Evolutionary conservation across 2,329 filamentous ascomycete genomes (phyloP).

Genomic region (Metarhizium rileyi): DNA sequence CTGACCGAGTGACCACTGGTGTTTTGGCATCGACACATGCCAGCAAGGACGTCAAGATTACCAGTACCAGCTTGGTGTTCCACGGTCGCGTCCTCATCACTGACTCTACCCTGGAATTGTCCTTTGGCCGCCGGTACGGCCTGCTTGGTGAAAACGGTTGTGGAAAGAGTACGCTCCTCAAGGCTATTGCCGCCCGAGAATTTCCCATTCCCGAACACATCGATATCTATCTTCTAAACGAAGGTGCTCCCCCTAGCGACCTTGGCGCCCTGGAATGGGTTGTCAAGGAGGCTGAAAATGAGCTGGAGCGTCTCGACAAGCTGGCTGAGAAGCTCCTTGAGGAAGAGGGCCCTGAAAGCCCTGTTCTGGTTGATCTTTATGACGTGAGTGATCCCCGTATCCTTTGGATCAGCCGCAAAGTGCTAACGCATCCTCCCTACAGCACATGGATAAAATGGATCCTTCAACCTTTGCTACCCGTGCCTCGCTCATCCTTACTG

Average conservation of each 20-base stretch:
- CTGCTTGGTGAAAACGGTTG: slow-evolving; percentile 97
- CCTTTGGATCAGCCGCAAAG: neutral
- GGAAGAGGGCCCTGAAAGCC: slow-evolving; percentile 82
- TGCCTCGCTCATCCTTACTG: slow-evolving; percentile 91
- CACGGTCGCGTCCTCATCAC: slow-evolving; percentile 94
- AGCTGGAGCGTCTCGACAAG: slow-evolving; percentile 83
- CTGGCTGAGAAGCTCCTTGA: slow-evolving; percentile 85
- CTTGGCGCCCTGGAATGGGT: slow-evolving; percentile 95
- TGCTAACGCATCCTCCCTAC: slow-evolving; percentile 12
- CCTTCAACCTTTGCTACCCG: slow-evolving; percentile 93
- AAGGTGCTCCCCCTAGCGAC: slow-evolving; percentile 84
- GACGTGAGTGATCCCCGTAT: slow-evolving; percentile 52
- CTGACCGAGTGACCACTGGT: slow-evolving; percentile 96
- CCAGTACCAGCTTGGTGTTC: slow-evolving; percentile 86
- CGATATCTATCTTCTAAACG: slow-evolving; percentile 97
- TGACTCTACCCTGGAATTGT: slow-evolving; percentile 88
- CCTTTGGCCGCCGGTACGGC: slow-evolving; percentile 86
- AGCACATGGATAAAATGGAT: slow-evolving; percentile 99
- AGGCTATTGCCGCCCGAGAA: slow-evolving; percentile 87
- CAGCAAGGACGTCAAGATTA: slow-evolving; percentile 96
- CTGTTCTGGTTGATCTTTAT: slow-evolving; percentile 85
- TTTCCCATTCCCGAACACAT: slow-evolving; percentile 93
- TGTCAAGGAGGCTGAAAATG: slow-evolving; percentile 83
- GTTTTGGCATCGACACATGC: slow-evolving; percentile 76
- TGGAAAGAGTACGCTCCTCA: slow-evolving; percentile 96